A percentile compares a stretch with the other conserved stretches of the same genome.
Evolutionary conservation across 139 green algal species (phyloP).

Genomic region (Eudorina sp.): DNA sequence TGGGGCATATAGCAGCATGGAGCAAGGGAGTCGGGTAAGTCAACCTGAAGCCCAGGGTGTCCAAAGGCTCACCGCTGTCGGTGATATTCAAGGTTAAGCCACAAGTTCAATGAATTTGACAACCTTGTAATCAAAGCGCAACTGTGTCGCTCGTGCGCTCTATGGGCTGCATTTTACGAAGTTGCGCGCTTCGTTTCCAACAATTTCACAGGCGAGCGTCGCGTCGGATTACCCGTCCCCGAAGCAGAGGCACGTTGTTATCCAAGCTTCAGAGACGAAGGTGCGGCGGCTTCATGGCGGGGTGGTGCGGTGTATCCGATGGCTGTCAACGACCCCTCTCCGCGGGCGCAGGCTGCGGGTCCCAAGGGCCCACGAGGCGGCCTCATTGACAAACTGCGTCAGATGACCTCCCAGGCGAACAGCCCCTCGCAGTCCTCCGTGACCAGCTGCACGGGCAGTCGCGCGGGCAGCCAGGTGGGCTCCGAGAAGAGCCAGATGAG

Average conservation of each 20-base stretch:
- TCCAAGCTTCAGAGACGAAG: background rate
- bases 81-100: too few relatives aligned
- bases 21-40: background rate
- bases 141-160: too few relatives aligned
- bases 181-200: background rate
- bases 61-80: background rate
- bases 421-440: background rate
- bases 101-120: too few relatives aligned
- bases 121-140: too few relatives aligned
- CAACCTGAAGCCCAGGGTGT: background rate
- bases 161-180: background rate
- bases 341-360: too few relatives aligned
- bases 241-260: slow-evolving; percentile 30
- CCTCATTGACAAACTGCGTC: slow-evolving; percentile 25
- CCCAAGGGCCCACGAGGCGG: background rate
- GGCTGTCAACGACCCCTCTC: too few relatives aligned
- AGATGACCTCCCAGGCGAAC: background rate
- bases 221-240: background rate
- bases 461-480: background rate
- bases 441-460: background rate
- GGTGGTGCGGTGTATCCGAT: too few relatives aligned
- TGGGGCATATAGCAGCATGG: background rate
- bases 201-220: background rate
- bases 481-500: slow-evolving; percentile 9
- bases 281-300: background rate